These are phyloP conservation scores for Pleurotus citrinopileatus DNA, from an alignment of 768 basidiomycete species.

Conservation along the genomic window DNA sequence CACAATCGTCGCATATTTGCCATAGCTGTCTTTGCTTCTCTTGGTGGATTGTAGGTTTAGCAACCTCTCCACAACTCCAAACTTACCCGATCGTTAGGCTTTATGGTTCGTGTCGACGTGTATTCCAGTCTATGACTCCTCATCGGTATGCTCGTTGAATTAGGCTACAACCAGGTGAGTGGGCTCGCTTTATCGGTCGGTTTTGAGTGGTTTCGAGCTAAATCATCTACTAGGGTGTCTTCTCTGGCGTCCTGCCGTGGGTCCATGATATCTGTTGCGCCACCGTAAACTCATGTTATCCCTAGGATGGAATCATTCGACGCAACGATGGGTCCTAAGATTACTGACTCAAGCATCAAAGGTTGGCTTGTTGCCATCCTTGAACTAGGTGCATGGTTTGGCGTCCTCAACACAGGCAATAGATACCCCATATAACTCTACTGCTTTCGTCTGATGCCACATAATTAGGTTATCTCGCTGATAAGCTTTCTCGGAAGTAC, in stretches of 20 bases:
- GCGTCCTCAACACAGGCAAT: conserved; percentile 64
- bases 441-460: background rate
- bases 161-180: conserved; percentile 64
- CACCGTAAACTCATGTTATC: background rate
- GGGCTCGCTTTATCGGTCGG: background rate
- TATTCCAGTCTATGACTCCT: background rate
- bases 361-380: conserved; percentile 77
- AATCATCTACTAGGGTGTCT: conserved; percentile 57
- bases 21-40: conserved; percentile 74
- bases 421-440: background rate
- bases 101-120: conserved; percentile 44
- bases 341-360: conserved; percentile 47
- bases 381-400: conserved; percentile 75
- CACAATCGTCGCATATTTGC: conserved; percentile 64
- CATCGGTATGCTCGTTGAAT: background rate
- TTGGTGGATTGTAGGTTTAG: conserved; percentile 66
- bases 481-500: conserved; percentile 72
- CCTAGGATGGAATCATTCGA: conserved; percentile 50
- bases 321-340: conserved; percentile 53
- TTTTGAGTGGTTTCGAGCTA: conserved; percentile 3
- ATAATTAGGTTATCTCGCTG: conserved; percentile 53
- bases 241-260: conserved; percentile 70
- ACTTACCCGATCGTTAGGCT: conserved; percentile 36
- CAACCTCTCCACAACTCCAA: background rate
- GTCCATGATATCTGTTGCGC: conserved; percentile 14